phyloP scores from a whole-genome alignment of 768 basidiomycete species.

The Collybia mongolica region DNA sequence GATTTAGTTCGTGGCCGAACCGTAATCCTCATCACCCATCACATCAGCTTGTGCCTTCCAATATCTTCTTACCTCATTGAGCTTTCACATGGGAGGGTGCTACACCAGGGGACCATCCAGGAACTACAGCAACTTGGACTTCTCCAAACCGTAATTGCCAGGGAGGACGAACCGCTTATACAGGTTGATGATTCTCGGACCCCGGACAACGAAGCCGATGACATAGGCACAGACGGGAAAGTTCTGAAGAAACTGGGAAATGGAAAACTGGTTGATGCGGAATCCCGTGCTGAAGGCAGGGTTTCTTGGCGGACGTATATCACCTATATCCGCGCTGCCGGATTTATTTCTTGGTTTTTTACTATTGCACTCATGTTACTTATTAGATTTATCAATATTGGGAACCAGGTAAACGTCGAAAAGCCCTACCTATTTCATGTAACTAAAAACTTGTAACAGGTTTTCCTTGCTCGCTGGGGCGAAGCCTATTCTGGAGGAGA shows the following conservation, averaged over 20 bases:
- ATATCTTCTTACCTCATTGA: conserved; percentile 70
- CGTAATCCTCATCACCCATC: conserved; percentile 82
- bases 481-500: conserved; percentile 54
- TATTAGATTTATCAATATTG: conserved; percentile 54
- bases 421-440: too few relatives aligned
- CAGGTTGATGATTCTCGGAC: conserved; percentile 16
- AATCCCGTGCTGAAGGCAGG: conserved; percentile 62
- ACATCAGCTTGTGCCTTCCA: conserved; percentile 70
- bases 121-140: conserved; percentile 43
- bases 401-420: conserved; percentile 36
- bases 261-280: conserved; percentile 62
- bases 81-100: conserved; percentile 45
- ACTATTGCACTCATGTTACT: conserved; percentile 51
- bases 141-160: conserved; percentile 42
- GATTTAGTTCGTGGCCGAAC: conserved; percentile 63
- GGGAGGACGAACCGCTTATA: conserved; percentile 42
- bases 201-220: conserved; percentile 34
- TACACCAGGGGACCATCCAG: conserved; percentile 48
- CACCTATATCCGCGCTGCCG: conserved; percentile 64
- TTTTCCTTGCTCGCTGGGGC: conserved; percentile 69
- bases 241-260: conserved; percentile 12
- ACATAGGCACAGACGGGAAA: too few relatives aligned
- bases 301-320: conserved; percentile 59
- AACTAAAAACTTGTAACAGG: conserved; percentile 14
- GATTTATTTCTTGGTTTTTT: conserved; percentile 51